Evolutionary conservation across 352 stramenopile species (phyloP), one percentile per base, ranked within the genome.

Genomic region (Globisporangium perplexum): DNA sequence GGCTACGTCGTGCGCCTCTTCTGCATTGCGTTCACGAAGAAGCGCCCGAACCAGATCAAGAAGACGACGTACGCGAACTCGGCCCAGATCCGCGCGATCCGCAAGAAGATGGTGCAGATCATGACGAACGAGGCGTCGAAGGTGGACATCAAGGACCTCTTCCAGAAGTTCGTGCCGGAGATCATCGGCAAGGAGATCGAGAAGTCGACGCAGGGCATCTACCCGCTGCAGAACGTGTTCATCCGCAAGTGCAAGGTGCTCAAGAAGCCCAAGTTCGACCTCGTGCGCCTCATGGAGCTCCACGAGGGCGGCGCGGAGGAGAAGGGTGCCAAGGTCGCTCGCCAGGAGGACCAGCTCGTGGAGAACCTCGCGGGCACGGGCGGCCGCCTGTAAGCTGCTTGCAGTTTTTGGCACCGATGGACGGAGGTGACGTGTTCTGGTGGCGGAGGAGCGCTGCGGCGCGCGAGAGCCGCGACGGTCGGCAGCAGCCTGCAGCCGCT

Each of bases 241-340:
- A 98, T 99, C 73, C 95, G 97, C 64, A 99, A 99, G 93, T 97
- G 98, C 60, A 99, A 99, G 95, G 97, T 99, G 49, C 86, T 99
- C 38, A 99, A 99, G 93, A 99, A 99, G 88, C 97, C 97, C 51
- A 99, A 99, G 88, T 99, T 99, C 71, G 98, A 99, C 88, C 74
- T 99, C 41, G 96, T 96, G 54, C 97, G 98, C 72, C 83, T 99
- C 47, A 99, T 99, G 98, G 98, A 99, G 74, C 97, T 99, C 71
- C 98, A 99, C 84, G 96, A 98, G 48, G 93, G 96, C 43, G 86
- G 84, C 55, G 83, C 78, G 56, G 90, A 97, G 58, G 92, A 97
- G 67, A 95, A 93, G 74, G 92, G 92, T 50, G 86, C 86, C 59
- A 94, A 94, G 71, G 79, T 98, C 30, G 83, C 86, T 55, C 85